Conservation (phyloP, 2,329 filamentous ascomycete species). For the Fusarium hostae region DNA sequence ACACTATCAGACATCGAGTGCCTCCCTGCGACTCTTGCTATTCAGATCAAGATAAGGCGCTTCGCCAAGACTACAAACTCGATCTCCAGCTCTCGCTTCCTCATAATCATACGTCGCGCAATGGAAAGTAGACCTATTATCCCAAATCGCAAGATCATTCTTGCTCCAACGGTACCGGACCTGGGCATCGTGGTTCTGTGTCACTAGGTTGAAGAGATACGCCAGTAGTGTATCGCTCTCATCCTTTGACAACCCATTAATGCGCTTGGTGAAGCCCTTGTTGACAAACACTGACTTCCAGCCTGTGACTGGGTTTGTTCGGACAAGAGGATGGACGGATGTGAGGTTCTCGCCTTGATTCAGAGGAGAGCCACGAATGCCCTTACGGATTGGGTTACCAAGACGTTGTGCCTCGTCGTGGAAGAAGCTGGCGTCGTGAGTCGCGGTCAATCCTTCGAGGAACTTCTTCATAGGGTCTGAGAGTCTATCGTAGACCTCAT, state of each 20-base stretch:
- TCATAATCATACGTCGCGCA: slow-evolving; percentile 71
- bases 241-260: slow-evolving; percentile 64
- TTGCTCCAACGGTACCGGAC: slow-evolving; percentile 64
- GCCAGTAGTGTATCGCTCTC: slow-evolving; percentile 63
- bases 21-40: slow-evolving; percentile 54
- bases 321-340: slow-evolving; percentile 64
- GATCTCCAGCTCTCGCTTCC: slow-evolving; percentile 55
- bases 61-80: slow-evolving; percentile 56
- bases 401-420: slow-evolving; percentile 60
- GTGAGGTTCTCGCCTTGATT: slow-evolving; percentile 65
- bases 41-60: slow-evolving; percentile 55
- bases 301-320: slow-evolving; percentile 70
- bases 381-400: slow-evolving; percentile 57
- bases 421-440: slow-evolving; percentile 60
- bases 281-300: slow-evolving; percentile 67
- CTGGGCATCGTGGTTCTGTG: slow-evolving; percentile 67
- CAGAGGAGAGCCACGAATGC: slow-evolving; percentile 63
- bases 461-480: slow-evolving; percentile 60
- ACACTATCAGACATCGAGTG: slow-evolving; percentile 37
- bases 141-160: slow-evolving; percentile 72
- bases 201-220: slow-evolving; percentile 60
- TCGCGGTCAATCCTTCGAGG: slow-evolving; percentile 61
- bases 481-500: slow-evolving; percentile 67
- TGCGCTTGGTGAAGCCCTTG: slow-evolving; percentile 63
- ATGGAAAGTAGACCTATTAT: slow-evolving; percentile 65